These are phyloP conservation scores for Penicilliopsis zonata DNA, from an alignment of 495 filamentous ascomycete genomes.

Conservation along the genomic window DNA sequence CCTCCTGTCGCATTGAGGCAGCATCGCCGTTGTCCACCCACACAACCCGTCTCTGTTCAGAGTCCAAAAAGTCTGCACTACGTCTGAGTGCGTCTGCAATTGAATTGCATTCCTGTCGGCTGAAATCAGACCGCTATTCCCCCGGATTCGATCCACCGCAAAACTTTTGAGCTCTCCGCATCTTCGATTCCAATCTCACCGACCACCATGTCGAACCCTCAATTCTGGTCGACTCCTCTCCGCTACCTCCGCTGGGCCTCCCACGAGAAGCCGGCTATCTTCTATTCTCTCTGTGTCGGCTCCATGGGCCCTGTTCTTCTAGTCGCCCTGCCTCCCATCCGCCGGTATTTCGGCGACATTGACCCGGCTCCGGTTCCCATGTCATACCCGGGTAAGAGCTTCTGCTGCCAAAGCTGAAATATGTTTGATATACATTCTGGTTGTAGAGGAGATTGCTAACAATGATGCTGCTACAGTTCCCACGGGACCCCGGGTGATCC, in stretches of 20 bases:
- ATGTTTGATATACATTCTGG: too few relatives aligned
- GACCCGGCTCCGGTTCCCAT: conserved; percentile 59
- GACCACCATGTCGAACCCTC: conserved; percentile 52
- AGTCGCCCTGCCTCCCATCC: conserved; percentile 54
- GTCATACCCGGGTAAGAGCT: conserved; percentile 80
- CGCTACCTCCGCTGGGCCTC: conserved; percentile 79
- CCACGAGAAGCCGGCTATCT: conserved; percentile 75
- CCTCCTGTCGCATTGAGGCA: conserved; percentile 1
- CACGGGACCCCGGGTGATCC: conserved; percentile 54
- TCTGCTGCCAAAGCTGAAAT: too few relatives aligned
- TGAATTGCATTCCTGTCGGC: too few relatives aligned
- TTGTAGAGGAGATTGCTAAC: too few relatives aligned
- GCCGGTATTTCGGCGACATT: conserved; percentile 56
- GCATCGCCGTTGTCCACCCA: not conserved
- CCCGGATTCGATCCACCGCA: conserved; percentile 1
- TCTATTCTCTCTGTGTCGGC: conserved; percentile 71
- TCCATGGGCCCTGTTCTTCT: conserved; percentile 56
- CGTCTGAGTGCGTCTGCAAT: too few relatives aligned
- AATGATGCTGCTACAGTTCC: conserved; percentile 56
- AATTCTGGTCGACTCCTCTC: conserved; percentile 72
- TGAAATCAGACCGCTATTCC: too few relatives aligned
- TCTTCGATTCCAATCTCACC: conserved; percentile 8
- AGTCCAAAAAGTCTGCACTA: too few relatives aligned
- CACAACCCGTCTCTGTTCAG: not conserved
- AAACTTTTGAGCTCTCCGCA: conserved; percentile 10